Conservation (phyloP, 2,329 filamentous ascomycete genomes). For the Ceratocystis papillata region DNA sequence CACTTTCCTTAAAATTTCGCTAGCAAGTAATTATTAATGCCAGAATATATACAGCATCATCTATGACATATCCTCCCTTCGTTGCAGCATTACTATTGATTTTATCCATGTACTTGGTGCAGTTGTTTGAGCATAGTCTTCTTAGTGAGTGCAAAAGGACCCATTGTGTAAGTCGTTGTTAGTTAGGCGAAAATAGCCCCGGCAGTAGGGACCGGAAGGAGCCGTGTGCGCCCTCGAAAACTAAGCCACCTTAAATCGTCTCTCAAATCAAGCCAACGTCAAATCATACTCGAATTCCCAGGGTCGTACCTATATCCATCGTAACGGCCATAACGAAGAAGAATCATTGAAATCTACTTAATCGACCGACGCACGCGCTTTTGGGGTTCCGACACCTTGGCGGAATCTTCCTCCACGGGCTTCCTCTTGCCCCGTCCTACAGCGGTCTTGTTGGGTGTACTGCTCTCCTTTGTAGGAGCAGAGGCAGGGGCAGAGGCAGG, state of each 20-base stretch:
- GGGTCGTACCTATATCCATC: no score
- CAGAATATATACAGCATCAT: constrained; percentile 3
- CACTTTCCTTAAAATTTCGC: constrained; percentile 13
- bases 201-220: no score
- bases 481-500: neutral
- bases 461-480: neutral
- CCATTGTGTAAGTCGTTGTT: neutral
- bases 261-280: no score
- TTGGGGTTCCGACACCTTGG: neutral
- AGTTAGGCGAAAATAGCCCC: no score
- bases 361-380: constrained; percentile 20
- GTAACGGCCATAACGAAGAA: neutral
- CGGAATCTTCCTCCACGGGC: constrained; percentile 7
- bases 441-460: constrained; percentile 5
- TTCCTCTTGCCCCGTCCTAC: constrained; percentile 21
- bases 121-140: neutral
- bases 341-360: constrained; percentile 9
- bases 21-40: constrained; percentile 13
- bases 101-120: neutral
- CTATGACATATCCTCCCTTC: neutral
- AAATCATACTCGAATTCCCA: no score
- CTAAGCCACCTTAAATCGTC: neutral
- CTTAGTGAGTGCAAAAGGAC: neutral
- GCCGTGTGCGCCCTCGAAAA: no score
- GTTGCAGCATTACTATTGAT: neutral